Conservation (phyloP, 495 filamentous ascomycete genomes). For the Trichoderma erinaceum region DNA sequence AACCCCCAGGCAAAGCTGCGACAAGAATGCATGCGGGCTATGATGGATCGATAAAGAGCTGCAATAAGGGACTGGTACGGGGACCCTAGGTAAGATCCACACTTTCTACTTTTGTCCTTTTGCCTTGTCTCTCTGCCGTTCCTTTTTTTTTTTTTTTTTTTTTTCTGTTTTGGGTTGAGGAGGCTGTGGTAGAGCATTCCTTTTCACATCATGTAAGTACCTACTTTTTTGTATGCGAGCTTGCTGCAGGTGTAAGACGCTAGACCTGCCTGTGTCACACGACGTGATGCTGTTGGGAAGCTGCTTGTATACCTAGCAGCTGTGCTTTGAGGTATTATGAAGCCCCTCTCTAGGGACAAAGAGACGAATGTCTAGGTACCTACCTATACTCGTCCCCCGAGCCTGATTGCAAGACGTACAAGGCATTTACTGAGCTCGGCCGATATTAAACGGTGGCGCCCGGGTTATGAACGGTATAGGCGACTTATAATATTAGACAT, state of each 20-base stretch:
- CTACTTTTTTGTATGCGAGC: background rate
- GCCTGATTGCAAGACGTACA: background rate
- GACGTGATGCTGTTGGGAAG: background rate
- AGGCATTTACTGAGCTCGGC: background rate
- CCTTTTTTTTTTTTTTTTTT: background rate
- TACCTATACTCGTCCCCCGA: background rate
- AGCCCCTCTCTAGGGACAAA: background rate
- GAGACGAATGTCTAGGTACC: background rate
- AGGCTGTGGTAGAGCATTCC: background rate
- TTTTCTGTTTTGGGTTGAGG: background rate
- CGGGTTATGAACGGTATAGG: background rate
- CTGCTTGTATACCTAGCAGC: background rate
- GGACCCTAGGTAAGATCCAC: background rate
- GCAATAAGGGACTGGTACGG: background rate
- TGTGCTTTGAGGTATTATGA: background rate
- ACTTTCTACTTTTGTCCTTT: background rate
- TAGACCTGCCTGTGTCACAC: background rate
- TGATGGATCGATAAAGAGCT: background rate
- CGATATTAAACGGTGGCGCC: background rate
- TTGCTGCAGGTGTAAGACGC: slow-evolving; percentile 10
- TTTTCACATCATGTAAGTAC: background rate
- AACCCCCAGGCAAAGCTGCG: background rate
- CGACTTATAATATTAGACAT: background rate
- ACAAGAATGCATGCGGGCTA: background rate
- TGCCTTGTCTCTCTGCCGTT: background rate